Base-by-base conservation (phyloP, 495 filamentous ascomycete species). In the Massariosphaeria phaeospora region DNA sequence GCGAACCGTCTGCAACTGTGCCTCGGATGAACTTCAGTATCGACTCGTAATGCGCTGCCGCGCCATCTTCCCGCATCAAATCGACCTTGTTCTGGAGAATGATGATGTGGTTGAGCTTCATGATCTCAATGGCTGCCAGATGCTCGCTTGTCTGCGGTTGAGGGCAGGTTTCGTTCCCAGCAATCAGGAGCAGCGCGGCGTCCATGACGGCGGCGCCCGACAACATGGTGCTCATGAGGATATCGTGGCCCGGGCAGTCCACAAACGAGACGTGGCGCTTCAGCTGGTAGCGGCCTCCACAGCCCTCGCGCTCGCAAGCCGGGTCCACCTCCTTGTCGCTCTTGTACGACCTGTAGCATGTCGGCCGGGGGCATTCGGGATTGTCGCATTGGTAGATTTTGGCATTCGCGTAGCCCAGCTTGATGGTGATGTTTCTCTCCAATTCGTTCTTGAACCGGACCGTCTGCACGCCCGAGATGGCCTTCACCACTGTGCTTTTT, bases 161-260 rank as follows among this genome's bases (percentile, higher is more conserved):
- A 17, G 93, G 93, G 73, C 93, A 96, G 15, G 86, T 85, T 86
- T 98, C 93, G 76, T 98, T 98, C 75, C 93, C 94, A 55, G 93
- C 94, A 68, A 98, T 96, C 35, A 98, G 78, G 26, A 98, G 82
- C 26, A 98, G 79, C 27, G 94, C 94, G 43, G 93, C 93, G 71
- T 98, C 93, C 93, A 98, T 98, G 77, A 98, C 93, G 36, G 93
- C 93, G 65, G 93, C 93, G 66, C 93, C 94, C 68, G 93, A 98
- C 74, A 97, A 84, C 93, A 97, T 98, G 54, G 93, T 98, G 72
- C 91, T 96, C 93, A 98, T 98, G 66, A 98, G 89, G 88, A 98
- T 98, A 74, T 98, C 93, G 84, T 98, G 93, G 72, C 93, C 93
- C 30, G 93, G 93, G 79, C 93, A 98, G 72, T 98, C 93, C 52